Evolutionary conservation across 768 basidiomycete genomes (phyloP), one percentile per base, ranked within the genome.

Genomic region (Calocera viscosa): DNA sequence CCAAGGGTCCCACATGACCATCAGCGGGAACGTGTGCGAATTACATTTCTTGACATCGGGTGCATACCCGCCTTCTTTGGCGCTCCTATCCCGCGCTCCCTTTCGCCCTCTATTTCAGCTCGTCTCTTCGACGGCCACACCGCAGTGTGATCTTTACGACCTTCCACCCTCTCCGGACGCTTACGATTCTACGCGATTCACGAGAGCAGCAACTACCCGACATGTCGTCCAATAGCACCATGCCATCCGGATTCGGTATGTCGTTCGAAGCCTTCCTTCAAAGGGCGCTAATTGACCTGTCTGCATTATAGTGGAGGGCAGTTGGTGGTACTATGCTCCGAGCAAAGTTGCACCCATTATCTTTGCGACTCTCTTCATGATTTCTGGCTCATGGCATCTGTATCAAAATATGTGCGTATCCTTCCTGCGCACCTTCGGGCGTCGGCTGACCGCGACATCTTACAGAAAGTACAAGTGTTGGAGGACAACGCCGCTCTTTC

Each of bases 251-350:
- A 5, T 60, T 28, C 26, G 11, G 53, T 60, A 30, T 60, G 53
- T 60, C 24, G 8, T 8, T 32, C 30, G 53, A 2, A 32, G 3
- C 11, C 26, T 26, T 12, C 2, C 14, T 7, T 22, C 3, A 60
- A 14, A 60, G 14, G 53, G 30, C 10, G 53, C 24, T 32, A 26
- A 60, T 5, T 22, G 2, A 28, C 2, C 11, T 16, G 53, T 26
- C 30, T 5, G 22, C 8, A n/a, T 10, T 32, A 10, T 26, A 60
- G 53, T 19, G 26, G 53, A 60, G 30, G 53, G 53, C 2, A 28
- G 26, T 26, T 60, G 53, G 53, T 60, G 53, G 53, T 60, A 28
- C 53, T 60, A 60, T 32, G 53, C 53, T 10, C 53, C 53, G 30
- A 60, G 19, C 26, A 60, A 60, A 19, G 30, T 60, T 26, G 53